These are phyloP conservation scores for Monosporascus sp. DNA, from an alignment of 2,329 filamentous ascomycete genomes.

Conservation along the genomic window DNA sequence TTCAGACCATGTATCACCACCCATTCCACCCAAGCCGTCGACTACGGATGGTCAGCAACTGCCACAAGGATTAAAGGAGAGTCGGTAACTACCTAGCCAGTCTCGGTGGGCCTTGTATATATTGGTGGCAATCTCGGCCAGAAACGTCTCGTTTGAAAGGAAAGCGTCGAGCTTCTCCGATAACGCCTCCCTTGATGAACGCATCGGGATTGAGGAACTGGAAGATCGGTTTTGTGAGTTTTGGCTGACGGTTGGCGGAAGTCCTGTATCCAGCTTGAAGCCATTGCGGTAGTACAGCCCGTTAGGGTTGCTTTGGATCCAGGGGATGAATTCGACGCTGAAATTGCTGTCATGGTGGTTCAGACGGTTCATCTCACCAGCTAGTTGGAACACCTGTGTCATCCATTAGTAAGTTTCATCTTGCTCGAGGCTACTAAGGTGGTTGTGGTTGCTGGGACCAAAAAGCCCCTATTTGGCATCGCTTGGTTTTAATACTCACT, in stretches of 20 bases:
- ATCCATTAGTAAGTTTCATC: conserved; percentile 1
- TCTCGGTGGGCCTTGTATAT: conserved; percentile 41
- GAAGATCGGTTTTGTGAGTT: conserved; percentile 40
- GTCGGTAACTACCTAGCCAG: conserved; percentile 22
- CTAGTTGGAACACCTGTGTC: conserved; percentile 51
- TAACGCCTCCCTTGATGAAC: conserved; percentile 29
- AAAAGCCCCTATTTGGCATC: background rate
- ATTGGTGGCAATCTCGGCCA: conserved; percentile 34
- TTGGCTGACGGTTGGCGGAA: conserved; percentile 48
- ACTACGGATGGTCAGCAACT: conserved; percentile 9
- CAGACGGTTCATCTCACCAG: conserved; percentile 52
- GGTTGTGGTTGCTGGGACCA: background rate
- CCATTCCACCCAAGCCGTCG: conserved; percentile 34
- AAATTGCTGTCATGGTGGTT: conserved; percentile 47
- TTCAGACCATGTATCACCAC: conserved; percentile 61
- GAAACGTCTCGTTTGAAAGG: conserved; percentile 31
- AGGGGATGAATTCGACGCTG: conserved; percentile 57
- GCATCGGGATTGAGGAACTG: conserved; percentile 25
- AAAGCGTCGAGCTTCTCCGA: conserved; percentile 31
- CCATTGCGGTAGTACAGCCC: conserved; percentile 45
- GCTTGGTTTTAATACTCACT: conserved; percentile 18
- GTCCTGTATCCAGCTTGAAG: conserved; percentile 43
- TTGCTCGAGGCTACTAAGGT: too few species aligned
- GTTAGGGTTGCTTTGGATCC: conserved; percentile 54
- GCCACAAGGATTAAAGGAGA: background rate